Evolutionary conservation across 2,329 filamentous ascomycete genomes (phyloP).

Genomic region (Colletotrichum cordylinicola): DNA sequence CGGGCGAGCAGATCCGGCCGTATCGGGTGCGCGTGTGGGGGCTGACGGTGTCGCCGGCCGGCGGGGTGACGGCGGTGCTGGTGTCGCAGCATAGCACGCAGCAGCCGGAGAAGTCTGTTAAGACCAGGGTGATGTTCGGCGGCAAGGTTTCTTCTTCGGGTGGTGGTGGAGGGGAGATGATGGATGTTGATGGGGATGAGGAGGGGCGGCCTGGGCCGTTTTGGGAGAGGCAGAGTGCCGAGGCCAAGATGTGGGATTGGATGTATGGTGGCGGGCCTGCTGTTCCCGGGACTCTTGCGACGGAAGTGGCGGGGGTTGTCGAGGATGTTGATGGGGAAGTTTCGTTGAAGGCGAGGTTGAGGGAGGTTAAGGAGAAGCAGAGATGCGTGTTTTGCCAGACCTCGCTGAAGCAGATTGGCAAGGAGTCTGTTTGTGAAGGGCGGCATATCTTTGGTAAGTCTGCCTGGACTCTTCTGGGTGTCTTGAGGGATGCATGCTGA

Average conservation of each 20-base stretch:
- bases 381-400: slow-evolving; percentile 54
- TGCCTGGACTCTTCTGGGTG: neutral
- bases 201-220: neutral
- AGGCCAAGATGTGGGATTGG: slow-evolving; percentile 62
- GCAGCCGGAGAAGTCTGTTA: slow-evolving; percentile 48
- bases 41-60: slow-evolving; percentile 56
- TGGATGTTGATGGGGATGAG: slow-evolving; percentile 4
- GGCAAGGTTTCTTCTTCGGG: slow-evolving; percentile 9
- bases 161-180: neutral
- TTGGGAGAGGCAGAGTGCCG: slow-evolving; percentile 48
- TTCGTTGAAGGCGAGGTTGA: slow-evolving; percentile 43
- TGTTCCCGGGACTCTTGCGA: slow-evolving; percentile 43
- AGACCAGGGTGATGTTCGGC: slow-evolving; percentile 43
- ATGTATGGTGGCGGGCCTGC: slow-evolving; percentile 60
- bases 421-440: slow-evolving; percentile 43
- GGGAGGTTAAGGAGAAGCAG: slow-evolving; percentile 38
- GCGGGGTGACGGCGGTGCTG: slow-evolving; percentile 56
- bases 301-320: slow-evolving; percentile 1
- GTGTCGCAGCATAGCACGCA: slow-evolving; percentile 54
- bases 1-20: slow-evolving; percentile 48
- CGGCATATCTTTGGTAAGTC: slow-evolving; percentile 46
- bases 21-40: slow-evolving; percentile 60
- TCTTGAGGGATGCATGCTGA: neutral
- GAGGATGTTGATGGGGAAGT: slow-evolving; percentile 3
- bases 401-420: slow-evolving; percentile 34